A percentile compares a stretch with the other conserved stretches of the same genome.
Evolutionary conservation across 129 eudicot species (phyloP).

Genomic region (Chrysanthemum seticuspe): DNA sequence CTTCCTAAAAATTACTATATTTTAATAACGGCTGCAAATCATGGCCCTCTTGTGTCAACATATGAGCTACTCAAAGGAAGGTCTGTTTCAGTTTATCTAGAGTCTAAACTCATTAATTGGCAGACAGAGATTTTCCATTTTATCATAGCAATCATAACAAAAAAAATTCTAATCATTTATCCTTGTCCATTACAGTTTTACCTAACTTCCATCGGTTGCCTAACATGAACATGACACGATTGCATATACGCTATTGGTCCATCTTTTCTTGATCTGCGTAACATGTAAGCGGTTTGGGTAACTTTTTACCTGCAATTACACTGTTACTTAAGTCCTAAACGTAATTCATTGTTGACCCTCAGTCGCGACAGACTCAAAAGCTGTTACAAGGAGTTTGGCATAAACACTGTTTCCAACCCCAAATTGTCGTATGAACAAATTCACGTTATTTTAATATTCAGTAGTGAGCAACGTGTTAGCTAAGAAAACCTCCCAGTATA

Average conservation of each 20-base stretch:
- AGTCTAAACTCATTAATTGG: conserved; percentile 7
- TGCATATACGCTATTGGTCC: background rate
- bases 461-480: no score
- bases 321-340: no score
- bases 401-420: background rate
- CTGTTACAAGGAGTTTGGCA: background rate
- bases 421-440: no score
- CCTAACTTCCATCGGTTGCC: no score
- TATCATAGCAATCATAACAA: background rate
- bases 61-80: conserved; percentile 3
- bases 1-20: background rate
- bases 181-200: background rate
- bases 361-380: background rate
- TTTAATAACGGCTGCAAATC: background rate
- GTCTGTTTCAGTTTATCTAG: conserved; percentile 4
- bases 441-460: no score
- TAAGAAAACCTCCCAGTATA: no score
- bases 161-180: background rate
- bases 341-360: no score
- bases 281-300: background rate
- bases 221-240: background rate
- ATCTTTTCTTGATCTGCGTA: conserved; percentile 1
- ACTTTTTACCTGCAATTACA: background rate
- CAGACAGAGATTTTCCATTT: background rate
- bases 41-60: background rate